Base-by-base conservation (phyloP, 805 yeast genomes). In the Candida broadrunensis region DNA sequence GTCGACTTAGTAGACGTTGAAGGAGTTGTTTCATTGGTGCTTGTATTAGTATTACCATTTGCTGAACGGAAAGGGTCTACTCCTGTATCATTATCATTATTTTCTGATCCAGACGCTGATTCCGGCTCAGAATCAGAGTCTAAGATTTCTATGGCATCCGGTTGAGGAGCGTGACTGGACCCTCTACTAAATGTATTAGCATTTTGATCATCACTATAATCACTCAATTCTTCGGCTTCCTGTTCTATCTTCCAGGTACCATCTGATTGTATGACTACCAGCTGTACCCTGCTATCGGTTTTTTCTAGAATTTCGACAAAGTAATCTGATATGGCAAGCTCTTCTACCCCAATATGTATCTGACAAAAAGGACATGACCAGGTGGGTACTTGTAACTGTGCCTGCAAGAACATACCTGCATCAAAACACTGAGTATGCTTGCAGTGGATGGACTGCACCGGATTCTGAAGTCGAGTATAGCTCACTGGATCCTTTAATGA, bases 341-440 rank as follows among this genome's bases (percentile, higher is more conserved):
- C 83, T 13, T 74, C 73, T 13, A 81, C 65, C 2, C 68, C 61
- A 2, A 88, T 63, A 2, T 55, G 55, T 4, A 62, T 65, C 45
- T 76, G 77, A 57, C 99, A 93, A 3, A 88, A 73, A 0, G 97
- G 97, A 55, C 99, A 93, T 38, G 66, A 65, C 97, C 97, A 91
- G 0, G 86, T 78, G 0, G 96, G 85, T 0, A 85, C 78, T 55
- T 85, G 91, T 41, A 72, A 70, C 58, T 91, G 98, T 33, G 89
- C 71, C 52, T 80, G 77, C 8, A 93, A 51, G 55, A 77, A 93
- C 33, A 86, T 78, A 26, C 72, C 59, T 0, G 87, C 90, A 61
- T 93, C 99, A 58, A 90, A 88, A 56, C 98, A 90, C 52, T 86
- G 91, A 13, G 88, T 64, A 61, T 93, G 99, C 26, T 74, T 66